These are phyloP conservation scores for Coemansia sp. DNA, from an alignment of 192 early-diverging fungal genomes.

Conservation along the genomic window DNA sequence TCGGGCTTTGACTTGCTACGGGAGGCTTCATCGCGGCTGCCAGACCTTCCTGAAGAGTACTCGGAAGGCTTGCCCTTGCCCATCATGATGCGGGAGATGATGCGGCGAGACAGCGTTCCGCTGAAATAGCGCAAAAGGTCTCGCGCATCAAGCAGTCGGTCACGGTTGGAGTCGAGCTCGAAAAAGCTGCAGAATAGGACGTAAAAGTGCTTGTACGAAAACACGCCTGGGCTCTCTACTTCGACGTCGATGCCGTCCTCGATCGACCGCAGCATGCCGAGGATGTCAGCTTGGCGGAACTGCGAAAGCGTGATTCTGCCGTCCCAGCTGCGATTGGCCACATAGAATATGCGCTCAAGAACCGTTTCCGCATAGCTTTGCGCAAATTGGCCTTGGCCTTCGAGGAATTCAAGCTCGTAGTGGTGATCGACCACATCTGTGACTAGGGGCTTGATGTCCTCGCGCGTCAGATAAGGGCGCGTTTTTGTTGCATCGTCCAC, in stretches of 20 bases:
- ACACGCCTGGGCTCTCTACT: slow-evolving; percentile 71
- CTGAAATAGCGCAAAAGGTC: slow-evolving; percentile 76
- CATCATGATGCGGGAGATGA: slow-evolving; percentile 73
- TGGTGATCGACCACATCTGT: slow-evolving; percentile 86
- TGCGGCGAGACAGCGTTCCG: slow-evolving; percentile 64
- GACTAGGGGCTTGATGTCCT: slow-evolving; percentile 68
- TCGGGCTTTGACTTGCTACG: slow-evolving; percentile 27
- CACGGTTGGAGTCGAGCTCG: slow-evolving; percentile 89
- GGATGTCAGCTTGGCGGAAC: slow-evolving; percentile 67
- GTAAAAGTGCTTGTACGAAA: slow-evolving; percentile 98
- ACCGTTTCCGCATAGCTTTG: slow-evolving; percentile 91
- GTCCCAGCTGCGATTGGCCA: slow-evolving; percentile 62
- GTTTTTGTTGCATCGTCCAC: slow-evolving; percentile 41
- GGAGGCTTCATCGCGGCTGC: slow-evolving; percentile 5
- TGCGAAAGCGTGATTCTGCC: slow-evolving; percentile 76
- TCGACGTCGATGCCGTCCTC: slow-evolving; percentile 70
- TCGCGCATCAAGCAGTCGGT: slow-evolving; percentile 69
- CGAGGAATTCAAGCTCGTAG: slow-evolving; percentile 83
- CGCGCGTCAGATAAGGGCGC: slow-evolving; percentile 56
- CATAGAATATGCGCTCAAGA: slow-evolving; percentile 83
- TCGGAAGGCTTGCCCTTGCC: slow-evolving; percentile 59
- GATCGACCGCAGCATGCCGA: slow-evolving; percentile 62
- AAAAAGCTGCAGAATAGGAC: slow-evolving; percentile 98
- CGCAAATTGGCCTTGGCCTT: slow-evolving; percentile 77
- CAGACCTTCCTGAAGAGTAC: neutral